Conservation (phyloP, 768 basidiomycete species). For the Trametes sanguinea region DNA sequence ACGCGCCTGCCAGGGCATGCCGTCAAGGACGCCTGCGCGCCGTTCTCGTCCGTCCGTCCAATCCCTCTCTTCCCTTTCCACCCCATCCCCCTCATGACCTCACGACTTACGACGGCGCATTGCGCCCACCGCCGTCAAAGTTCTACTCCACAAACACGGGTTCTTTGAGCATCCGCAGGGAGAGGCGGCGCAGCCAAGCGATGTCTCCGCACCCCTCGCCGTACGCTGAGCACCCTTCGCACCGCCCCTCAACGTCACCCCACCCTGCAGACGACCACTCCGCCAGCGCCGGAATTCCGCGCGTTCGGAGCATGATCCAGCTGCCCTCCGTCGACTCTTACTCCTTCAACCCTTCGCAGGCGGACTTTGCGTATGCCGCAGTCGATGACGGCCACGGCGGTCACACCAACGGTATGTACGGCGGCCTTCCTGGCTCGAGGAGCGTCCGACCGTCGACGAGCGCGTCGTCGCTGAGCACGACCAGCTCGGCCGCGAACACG, state of each 20-base stretch:
- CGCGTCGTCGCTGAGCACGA: slow-evolving; percentile 76
- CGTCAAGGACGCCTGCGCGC: too few relatives aligned
- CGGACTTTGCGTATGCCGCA: slow-evolving; percentile 82
- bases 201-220: slow-evolving; percentile 87
- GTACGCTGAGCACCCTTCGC: slow-evolving; percentile 63
- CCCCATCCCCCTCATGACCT: slow-evolving; percentile 5
- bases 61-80: not conserved
- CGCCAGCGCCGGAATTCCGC: slow-evolving; percentile 49
- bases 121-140: slow-evolving; percentile 49
- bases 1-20: too few relatives aligned
- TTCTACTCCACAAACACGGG: slow-evolving; percentile 51
- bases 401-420: slow-evolving; percentile 32
- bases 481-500: slow-evolving; percentile 80
- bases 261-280: slow-evolving; percentile 57
- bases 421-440: slow-evolving; percentile 36
- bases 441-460: slow-evolving; percentile 73
- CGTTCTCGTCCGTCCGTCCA: not conserved
- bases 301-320: slow-evolving; percentile 84
- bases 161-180: slow-evolving; percentile 69
- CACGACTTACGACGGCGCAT: slow-evolving; percentile 10
- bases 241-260: slow-evolving; percentile 74
- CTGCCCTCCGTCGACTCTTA: slow-evolving; percentile 70
- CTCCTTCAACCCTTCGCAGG: slow-evolving; percentile 60
- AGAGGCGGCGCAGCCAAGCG: slow-evolving; percentile 81
- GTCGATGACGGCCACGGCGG: slow-evolving; percentile 39